These are phyloP conservation scores for Cubamyces lactineus DNA, from an alignment of 768 basidiomycete genomes.

Conservation along the genomic window DNA sequence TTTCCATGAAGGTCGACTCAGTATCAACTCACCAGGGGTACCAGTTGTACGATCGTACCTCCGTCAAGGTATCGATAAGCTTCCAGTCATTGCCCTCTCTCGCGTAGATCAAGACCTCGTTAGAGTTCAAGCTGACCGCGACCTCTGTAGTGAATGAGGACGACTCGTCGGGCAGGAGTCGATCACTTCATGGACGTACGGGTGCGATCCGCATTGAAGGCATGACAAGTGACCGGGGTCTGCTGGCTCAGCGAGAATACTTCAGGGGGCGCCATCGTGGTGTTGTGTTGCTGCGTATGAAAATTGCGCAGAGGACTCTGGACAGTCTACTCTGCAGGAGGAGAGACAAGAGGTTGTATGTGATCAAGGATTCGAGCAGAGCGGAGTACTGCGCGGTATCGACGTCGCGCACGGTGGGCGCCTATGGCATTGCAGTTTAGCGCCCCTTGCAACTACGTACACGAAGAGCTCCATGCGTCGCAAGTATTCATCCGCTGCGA, in stretches of 20 bases:
- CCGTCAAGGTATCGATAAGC: conserved; percentile 75
- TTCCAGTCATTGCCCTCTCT: conserved; percentile 71
- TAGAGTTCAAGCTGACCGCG: conserved; percentile 87
- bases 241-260: conserved; percentile 79
- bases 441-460: no score
- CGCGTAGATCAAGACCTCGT: conserved; percentile 82
- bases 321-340: conserved; percentile 78
- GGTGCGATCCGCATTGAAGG: conserved; percentile 86
- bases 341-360: neutral
- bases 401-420: neutral
- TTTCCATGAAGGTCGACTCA: neutral
- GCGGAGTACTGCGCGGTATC: neutral
- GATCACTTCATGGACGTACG: conserved; percentile 55
- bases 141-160: conserved; percentile 60
- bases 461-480: no score
- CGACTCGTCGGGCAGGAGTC: neutral
- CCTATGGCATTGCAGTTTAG: no score
- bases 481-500: no score
- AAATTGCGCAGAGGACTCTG: conserved; percentile 60
- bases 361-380: neutral
- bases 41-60: conserved; percentile 54
- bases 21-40: neutral
- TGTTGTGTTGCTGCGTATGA: neutral
- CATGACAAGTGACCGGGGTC: conserved; percentile 84
- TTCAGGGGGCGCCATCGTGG: conserved; percentile 70